Conservation (phyloP, 169 alveolate genomes). For the Amoebophrya sp. region DNA sequence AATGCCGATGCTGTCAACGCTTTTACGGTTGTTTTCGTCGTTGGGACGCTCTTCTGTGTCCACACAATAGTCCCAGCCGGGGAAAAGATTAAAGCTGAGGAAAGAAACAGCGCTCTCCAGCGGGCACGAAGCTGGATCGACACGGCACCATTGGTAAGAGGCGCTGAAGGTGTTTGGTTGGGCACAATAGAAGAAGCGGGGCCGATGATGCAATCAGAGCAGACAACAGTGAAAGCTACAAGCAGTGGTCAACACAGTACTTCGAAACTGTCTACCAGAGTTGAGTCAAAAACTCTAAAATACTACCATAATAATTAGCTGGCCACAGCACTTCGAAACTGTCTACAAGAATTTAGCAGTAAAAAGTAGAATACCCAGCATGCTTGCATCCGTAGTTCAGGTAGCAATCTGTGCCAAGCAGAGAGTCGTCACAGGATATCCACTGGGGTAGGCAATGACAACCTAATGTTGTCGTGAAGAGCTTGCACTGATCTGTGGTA, state of each 20-base stretch:
- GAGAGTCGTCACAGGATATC: not conserved
- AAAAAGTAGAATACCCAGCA: not conserved
- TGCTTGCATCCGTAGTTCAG: conserved; percentile 23
- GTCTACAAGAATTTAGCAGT: not conserved
- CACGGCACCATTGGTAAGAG: not conserved
- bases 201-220: not conserved
- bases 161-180: not conserved
- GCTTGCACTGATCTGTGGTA: not conserved
- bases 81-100: not conserved
- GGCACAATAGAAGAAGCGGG: not conserved
- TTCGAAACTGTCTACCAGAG: not conserved
- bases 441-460: not conserved
- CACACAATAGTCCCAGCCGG: not conserved
- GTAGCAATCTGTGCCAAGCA: not conserved
- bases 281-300: too few species aligned
- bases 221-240: not conserved
- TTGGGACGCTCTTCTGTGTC: not conserved
- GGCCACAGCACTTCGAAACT: not conserved
- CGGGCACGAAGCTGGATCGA: not conserved
- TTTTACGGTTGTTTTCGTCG: too few species aligned
- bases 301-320: not conserved
- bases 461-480: not conserved
- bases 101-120: not conserved
- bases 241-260: not conserved
- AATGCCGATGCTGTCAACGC: too few species aligned